Conservation (phyloP, 495 filamentous ascomycete genomes). For the Aspergillus leporis region DNA sequence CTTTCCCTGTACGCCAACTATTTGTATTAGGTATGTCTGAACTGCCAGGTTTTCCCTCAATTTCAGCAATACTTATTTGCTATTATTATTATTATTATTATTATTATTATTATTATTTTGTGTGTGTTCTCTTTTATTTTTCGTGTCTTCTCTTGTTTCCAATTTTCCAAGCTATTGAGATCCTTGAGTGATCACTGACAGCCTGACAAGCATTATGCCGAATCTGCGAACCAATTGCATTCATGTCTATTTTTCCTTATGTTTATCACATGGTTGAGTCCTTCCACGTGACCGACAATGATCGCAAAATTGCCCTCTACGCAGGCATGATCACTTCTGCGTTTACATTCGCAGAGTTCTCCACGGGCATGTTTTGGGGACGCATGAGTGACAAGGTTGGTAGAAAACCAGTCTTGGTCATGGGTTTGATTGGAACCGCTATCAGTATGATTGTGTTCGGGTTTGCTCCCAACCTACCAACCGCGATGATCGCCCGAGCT, state of each 20-base stretch:
- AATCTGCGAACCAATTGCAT: slow-evolving; percentile 97
- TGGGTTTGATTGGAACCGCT: slow-evolving; percentile 83
- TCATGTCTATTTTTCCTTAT: slow-evolving; percentile 99
- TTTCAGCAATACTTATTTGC: neutral
- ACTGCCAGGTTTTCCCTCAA: slow-evolving; percentile 13
- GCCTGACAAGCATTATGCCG: slow-evolving; percentile 72
- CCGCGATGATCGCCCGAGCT: slow-evolving; percentile 84
- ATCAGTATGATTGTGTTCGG: slow-evolving; percentile 94
- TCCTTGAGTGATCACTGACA: slow-evolving; percentile 44
- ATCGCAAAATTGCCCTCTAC: slow-evolving; percentile 83
- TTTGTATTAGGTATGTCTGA: slow-evolving; percentile 65
- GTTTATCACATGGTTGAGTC: slow-evolving; percentile 97
- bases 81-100: neutral
- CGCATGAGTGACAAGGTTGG: slow-evolving; percentile 88
- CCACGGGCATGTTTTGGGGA: slow-evolving; percentile 88
- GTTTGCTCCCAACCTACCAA: slow-evolving; percentile 79
- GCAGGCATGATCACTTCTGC: slow-evolving; percentile 95
- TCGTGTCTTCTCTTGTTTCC: neutral
- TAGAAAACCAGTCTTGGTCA: slow-evolving; percentile 87
- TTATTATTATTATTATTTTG: neutral
- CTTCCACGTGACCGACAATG: slow-evolving; percentile 79
- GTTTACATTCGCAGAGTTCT: slow-evolving; percentile 95
- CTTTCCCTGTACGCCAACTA: slow-evolving; percentile 62
- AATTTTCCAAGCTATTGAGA: neutral
- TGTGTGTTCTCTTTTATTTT: neutral